A percentile compares a stretch with the other conserved stretches of the same genome.
phyloP scores from a whole-genome alignment of 2,329 filamentous ascomycete species.

The Dothideomycetes sp. region DNA sequence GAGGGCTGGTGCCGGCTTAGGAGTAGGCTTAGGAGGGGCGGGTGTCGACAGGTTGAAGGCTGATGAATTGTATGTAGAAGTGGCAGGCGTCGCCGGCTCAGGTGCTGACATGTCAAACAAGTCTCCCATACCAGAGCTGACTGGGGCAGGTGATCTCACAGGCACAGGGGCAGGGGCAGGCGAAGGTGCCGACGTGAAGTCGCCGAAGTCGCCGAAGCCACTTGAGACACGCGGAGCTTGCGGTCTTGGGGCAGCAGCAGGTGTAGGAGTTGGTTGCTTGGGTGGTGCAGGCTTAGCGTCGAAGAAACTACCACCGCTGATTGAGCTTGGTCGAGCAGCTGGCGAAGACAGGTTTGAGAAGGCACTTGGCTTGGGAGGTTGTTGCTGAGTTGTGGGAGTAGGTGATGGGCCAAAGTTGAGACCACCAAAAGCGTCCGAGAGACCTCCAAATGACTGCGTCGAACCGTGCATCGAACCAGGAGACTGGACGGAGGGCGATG shows the following conservation, averaged over 20 bases:
- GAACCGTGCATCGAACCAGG: slow-evolving; percentile 37
- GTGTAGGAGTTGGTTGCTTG: slow-evolving; percentile 38
- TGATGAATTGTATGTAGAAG: slow-evolving; percentile 42
- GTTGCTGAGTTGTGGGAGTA: slow-evolving; percentile 31
- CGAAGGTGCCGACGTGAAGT: slow-evolving; percentile 59
- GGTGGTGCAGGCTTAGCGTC: slow-evolving; percentile 47
- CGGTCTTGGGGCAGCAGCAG: slow-evolving; percentile 28
- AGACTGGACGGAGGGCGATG: slow-evolving; percentile 43
- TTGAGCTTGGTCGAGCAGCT: slow-evolving; percentile 30
- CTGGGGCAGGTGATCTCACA: slow-evolving; percentile 37
- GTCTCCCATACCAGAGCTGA: slow-evolving; percentile 52
- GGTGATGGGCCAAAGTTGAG: slow-evolving; percentile 46
- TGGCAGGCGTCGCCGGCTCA: slow-evolving; percentile 27
- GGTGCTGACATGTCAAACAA: slow-evolving; percentile 64
- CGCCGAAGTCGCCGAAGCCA: slow-evolving; percentile 40
- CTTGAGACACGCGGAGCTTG: slow-evolving; percentile 44
- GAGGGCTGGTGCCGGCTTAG: slow-evolving; percentile 28
- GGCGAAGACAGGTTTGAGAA: slow-evolving; percentile 56
- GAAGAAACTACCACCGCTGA: slow-evolving; percentile 75
- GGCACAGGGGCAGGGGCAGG: slow-evolving; percentile 32
- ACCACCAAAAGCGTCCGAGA: slow-evolving; percentile 71
- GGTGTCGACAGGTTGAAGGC: slow-evolving; percentile 71
- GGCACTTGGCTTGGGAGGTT: slow-evolving; percentile 47
- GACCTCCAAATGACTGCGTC: slow-evolving; percentile 48
- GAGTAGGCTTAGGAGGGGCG: slow-evolving; percentile 29